Conservation (phyloP, 2,329 filamentous ascomycete species). For the Colletotrichum aenigma region DNA sequence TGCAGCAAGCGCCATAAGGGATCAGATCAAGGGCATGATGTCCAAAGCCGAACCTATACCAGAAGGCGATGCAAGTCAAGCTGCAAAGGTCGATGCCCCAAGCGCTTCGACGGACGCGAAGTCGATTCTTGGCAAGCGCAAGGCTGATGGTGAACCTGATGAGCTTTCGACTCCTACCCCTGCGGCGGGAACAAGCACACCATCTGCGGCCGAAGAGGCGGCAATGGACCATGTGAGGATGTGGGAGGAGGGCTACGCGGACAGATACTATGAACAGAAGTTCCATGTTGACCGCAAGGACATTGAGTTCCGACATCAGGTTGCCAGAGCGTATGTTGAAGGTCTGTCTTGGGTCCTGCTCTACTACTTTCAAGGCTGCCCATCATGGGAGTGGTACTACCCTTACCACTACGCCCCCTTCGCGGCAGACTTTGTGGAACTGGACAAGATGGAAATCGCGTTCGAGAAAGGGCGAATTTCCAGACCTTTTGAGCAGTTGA, state of each 20-base stretch:
- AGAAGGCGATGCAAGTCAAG: slow-evolving; percentile 21
- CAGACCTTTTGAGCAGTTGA: slow-evolving; percentile 93
- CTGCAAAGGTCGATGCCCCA: slow-evolving; percentile 20
- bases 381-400: slow-evolving; percentile 99
- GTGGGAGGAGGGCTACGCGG: slow-evolving; percentile 95
- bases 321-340: slow-evolving; percentile 91
- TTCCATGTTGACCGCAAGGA: slow-evolving; percentile 85
- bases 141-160: slow-evolving; percentile 70
- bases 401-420: slow-evolving; percentile 99
- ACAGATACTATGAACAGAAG: slow-evolving; percentile 97
- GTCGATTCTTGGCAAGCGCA: slow-evolving; percentile 74
- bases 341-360: slow-evolving; percentile 93
- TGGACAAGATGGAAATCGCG: slow-evolving; percentile 77
- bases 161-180: slow-evolving; percentile 65
- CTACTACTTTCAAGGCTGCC: slow-evolving; percentile 98
- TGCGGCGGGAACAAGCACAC: slow-evolving; percentile 54
- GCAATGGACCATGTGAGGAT: slow-evolving; percentile 83
- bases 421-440: slow-evolving; percentile 88
- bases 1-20: slow-evolving; percentile 86
- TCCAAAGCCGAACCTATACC: slow-evolving; percentile 20
- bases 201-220: slow-evolving; percentile 61
- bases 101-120: slow-evolving; percentile 34
- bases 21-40: slow-evolving; percentile 66
- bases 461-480: slow-evolving; percentile 89
- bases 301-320: slow-evolving; percentile 84